These are phyloP conservation scores for Phaeosphaeriaceae sp. DNA, from an alignment of 2,329 filamentous ascomycete genomes.

Conservation along the genomic window DNA sequence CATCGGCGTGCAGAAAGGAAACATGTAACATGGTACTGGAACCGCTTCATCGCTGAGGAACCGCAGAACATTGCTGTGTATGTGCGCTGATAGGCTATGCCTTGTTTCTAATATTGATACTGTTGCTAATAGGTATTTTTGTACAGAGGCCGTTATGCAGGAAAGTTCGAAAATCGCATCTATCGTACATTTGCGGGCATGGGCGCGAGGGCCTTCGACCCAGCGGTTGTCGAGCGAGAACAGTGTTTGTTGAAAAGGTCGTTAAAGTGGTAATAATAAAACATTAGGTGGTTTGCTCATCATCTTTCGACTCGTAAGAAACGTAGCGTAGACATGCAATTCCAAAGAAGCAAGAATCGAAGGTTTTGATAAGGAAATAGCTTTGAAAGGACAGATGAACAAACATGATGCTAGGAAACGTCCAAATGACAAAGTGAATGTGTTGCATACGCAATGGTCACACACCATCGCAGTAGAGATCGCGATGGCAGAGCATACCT, in stretches of 20 bases:
- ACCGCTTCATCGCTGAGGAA: constrained; percentile 20
- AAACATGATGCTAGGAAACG: constrained; percentile 7
- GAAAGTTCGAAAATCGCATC: constrained; percentile 29
- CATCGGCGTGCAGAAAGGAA: constrained; percentile 34
- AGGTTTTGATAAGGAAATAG: constrained; percentile 28
- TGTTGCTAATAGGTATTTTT: constrained; percentile 46
- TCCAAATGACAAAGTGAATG: constrained; percentile 16
- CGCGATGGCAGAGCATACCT: constrained; percentile 44
- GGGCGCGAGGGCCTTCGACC: constrained; percentile 6
- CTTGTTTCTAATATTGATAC: constrained; percentile 38
- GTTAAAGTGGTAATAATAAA: constrained; percentile 43
- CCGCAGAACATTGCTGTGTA: constrained; percentile 12
- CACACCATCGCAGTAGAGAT: constrained; percentile 36
- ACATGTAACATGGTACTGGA: constrained; percentile 32
- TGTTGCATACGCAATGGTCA: constrained; percentile 33
- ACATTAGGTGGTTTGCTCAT: constrained; percentile 48
- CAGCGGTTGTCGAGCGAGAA: constrained; percentile 5
- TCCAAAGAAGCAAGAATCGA: constrained; percentile 25
- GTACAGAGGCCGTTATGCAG: constrained; percentile 47
- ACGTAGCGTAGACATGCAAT: constrained; percentile 36
- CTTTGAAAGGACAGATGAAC: constrained; percentile 6
- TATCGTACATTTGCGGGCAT: constrained; percentile 41
- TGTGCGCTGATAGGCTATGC: constrained; percentile 25
- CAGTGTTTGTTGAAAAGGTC: constrained; percentile 34
- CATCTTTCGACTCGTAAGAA: constrained; percentile 41